These are phyloP conservation scores for Olyra latifolia DNA, from an alignment of 176 grass and related monocot genomes.

Conservation along the genomic window DNA sequence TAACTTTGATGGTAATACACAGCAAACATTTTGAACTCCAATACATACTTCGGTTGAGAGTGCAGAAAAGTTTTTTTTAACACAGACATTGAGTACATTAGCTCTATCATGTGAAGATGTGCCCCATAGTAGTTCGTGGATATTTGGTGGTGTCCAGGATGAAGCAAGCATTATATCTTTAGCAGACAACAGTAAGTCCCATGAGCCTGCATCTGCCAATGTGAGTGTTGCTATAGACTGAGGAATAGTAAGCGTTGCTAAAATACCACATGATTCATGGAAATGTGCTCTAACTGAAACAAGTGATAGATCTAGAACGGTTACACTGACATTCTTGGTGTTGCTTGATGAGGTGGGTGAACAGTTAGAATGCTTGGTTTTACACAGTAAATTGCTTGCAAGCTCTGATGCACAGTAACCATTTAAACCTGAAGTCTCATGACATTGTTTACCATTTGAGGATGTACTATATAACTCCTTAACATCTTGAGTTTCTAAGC, in stretches of 20 bases:
- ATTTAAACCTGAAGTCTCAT: conserved; percentile 34
- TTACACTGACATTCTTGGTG: conserved; percentile 31
- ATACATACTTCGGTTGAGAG: conserved; percentile 64
- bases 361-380: conserved; percentile 22
- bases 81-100: conserved; percentile 59
- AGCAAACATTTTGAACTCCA: conserved; percentile 83
- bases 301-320: conserved; percentile 56
- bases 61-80: conserved; percentile 58
- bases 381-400: conserved; percentile 20
- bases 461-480: conserved; percentile 31
- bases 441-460: conserved; percentile 36
- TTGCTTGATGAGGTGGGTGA: conserved; percentile 21
- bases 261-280: conserved; percentile 72
- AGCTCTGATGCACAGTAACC: conserved; percentile 11
- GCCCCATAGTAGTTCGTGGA: conserved; percentile 63
- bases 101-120: conserved; percentile 57
- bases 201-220: conserved; percentile 47
- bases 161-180: conserved; percentile 66
- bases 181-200: conserved; percentile 71
- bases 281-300: conserved; percentile 68
- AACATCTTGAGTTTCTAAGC: conserved; percentile 37
- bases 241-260: conserved; percentile 61
- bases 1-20: conserved; percentile 71
- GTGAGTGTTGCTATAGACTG: conserved; percentile 58
- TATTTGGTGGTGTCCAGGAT: conserved; percentile 51